A percentile compares a stretch with the other conserved stretches of the same genome.
Evolutionary conservation across 768 basidiomycete species (phyloP).

Genomic region (Bullera alba): DNA sequence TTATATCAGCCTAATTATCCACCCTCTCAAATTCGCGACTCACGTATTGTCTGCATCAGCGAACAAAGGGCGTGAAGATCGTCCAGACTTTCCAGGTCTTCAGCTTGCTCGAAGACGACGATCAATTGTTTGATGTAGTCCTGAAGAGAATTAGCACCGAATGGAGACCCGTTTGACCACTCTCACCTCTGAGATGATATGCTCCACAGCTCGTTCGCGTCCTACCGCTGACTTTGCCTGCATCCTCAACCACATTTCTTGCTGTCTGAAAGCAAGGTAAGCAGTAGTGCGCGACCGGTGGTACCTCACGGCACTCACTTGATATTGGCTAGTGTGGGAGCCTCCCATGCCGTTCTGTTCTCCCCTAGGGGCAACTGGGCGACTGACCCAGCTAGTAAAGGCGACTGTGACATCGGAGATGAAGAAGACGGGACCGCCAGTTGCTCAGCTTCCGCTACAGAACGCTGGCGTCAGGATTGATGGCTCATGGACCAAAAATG

Average conservation of each 20-base stretch:
- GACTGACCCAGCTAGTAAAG: too few relatives aligned
- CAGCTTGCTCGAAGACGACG: constrained; percentile 75
- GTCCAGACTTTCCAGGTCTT: constrained; percentile 84
- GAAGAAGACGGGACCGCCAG: constrained; percentile 24
- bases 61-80: constrained; percentile 85
- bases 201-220: constrained; percentile 81
- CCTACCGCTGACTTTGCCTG: constrained; percentile 64
- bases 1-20: constrained; percentile 1
- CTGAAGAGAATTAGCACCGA: constrained; percentile 46
- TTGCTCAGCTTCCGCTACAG: constrained; percentile 17
- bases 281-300: neutral
- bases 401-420: constrained; percentile 23
- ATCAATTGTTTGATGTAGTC: constrained; percentile 83
- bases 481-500: neutral
- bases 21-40: constrained; percentile 35
- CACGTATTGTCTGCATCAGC: constrained; percentile 90
- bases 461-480: neutral
- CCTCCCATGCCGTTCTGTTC: constrained; percentile 19
- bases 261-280: constrained; percentile 21
- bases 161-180: neutral
- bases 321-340: constrained; percentile 34
- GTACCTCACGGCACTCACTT: constrained; percentile 13
- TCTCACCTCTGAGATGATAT: constrained; percentile 75
- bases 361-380: constrained; percentile 2
- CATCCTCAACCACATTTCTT: constrained; percentile 32